Evolutionary conservation across 2,329 filamentous ascomycete genomes (phyloP).

Genomic region (Cadophora sp.): DNA sequence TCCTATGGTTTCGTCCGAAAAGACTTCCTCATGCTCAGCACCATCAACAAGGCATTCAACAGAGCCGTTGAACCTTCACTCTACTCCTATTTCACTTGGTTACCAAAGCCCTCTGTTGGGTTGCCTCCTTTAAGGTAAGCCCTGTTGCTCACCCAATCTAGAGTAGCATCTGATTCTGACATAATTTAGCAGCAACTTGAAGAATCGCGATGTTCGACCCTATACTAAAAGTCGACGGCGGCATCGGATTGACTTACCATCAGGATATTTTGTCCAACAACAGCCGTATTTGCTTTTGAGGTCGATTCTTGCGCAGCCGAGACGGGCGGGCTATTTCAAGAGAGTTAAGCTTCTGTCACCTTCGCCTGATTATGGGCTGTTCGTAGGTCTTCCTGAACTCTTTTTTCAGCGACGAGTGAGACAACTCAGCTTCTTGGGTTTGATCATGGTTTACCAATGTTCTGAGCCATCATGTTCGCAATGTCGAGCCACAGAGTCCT

Average conservation of each 20-base stretch:
- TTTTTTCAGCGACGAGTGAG: too few species aligned
- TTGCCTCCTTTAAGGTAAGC: neutral
- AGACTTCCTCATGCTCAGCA: neutral
- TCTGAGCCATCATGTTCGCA: too few species aligned
- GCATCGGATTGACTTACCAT: neutral
- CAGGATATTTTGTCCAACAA: constrained; percentile 5
- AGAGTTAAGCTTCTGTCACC: constrained; percentile 13
- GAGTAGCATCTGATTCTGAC: neutral
- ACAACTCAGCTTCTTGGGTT: neutral
- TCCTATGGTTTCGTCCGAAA: neutral
- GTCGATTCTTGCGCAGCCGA: constrained; percentile 20
- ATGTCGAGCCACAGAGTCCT: neutral
- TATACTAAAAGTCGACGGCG: neutral
- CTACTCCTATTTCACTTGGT: constrained; percentile 24
- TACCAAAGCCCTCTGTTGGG: constrained; percentile 4
- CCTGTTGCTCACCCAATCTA: neutral
- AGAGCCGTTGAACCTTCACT: constrained; percentile 17
- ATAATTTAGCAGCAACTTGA: neutral
- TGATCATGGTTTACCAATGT: too few species aligned
- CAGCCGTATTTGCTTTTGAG: constrained; percentile 22
- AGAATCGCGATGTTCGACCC: neutral
- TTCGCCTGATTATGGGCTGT: constrained; percentile 9
- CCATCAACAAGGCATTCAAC: neutral
- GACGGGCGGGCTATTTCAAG: constrained; percentile 15
- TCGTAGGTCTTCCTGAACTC: neutral